A percentile compares a stretch with the other conserved stretches of the same genome.
These are phyloP conservation scores for Fomes fomentarius DNA, from an alignment of 1,284 basidiomycete species.

Conservation along the genomic window DNA sequence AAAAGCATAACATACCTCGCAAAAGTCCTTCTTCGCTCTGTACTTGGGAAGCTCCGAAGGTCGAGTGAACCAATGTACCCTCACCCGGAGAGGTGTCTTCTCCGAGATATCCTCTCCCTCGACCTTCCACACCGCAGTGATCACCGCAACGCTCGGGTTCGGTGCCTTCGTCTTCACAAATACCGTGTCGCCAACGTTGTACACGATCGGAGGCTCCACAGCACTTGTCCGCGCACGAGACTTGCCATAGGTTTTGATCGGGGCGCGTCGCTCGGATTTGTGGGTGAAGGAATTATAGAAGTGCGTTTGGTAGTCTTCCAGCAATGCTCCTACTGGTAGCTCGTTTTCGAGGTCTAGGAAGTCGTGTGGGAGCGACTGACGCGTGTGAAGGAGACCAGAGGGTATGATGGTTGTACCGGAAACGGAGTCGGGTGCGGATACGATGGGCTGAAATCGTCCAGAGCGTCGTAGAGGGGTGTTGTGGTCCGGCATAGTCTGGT, in stretches of 20 bases:
- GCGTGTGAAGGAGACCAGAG: slow-evolving; percentile 20
- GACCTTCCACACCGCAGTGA: slow-evolving; percentile 68
- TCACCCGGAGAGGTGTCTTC: slow-evolving; percentile 47
- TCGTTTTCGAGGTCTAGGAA: slow-evolving; percentile 26
- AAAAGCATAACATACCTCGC: slow-evolving; percentile 46
- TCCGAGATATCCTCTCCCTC: slow-evolving; percentile 29
- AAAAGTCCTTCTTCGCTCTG: slow-evolving; percentile 57
- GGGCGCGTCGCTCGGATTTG: slow-evolving; percentile 6
- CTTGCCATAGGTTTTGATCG: slow-evolving; percentile 21
- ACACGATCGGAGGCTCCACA: slow-evolving; percentile 27
- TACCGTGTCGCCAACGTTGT: slow-evolving; percentile 65
- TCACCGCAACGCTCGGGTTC: slow-evolving; percentile 64
- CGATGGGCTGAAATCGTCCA: slow-evolving; percentile 33
- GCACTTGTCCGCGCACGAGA: slow-evolving; percentile 10
- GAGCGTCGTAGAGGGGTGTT: slow-evolving; percentile 28
- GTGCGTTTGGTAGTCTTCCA: slow-evolving; percentile 23
- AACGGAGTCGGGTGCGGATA: slow-evolving; percentile 14
- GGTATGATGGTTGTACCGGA: slow-evolving; percentile 13
- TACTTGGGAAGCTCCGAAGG: slow-evolving; percentile 61
- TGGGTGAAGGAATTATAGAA: slow-evolving; percentile 27
- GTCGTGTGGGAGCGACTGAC: slow-evolving; percentile 25
- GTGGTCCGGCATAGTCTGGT: slow-evolving; percentile 6
- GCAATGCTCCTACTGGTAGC: slow-evolving; percentile 6
- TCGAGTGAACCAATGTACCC: slow-evolving; percentile 73
- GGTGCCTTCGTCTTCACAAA: slow-evolving; percentile 57